Evolutionary conservation across 768 basidiomycete species (phyloP), one percentile per base, ranked within the genome.

Genomic region (Mycena alexandri): DNA sequence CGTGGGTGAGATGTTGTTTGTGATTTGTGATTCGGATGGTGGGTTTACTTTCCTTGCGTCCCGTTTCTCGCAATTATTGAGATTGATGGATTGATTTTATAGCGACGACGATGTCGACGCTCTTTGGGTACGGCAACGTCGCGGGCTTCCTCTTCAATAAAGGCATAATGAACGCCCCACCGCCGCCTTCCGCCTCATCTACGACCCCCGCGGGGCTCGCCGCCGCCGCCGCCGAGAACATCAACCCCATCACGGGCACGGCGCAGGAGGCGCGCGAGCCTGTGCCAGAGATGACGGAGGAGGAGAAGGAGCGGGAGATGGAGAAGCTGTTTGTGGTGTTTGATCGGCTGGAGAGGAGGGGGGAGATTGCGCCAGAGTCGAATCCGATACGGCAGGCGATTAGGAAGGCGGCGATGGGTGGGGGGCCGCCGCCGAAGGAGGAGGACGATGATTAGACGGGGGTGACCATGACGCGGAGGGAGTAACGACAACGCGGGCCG

Each of bases 141-240:
- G 95, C 96, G 0, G 98, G 98, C 0, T 93, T 95, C 84, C 84
- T 99, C 25, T 96, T 95, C 82, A 90, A 93, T 75, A 96, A 95
- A 75, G 96, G 95, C 17, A 85, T 99, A 72, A 84, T 93, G 74
- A 85, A 78, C 61, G 86, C 88, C 8, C 92, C 90, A 1, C 83
- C 84, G 29, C 75, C 74, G 21, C 73, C 75, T 17, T 70, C 69
- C 52, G 71, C 70, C 52, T 70, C 24, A 70, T 61, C 73, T 61
- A 75, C 82, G 0, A 71, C 78, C 13, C 76, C 80, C 24, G 75
- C 80, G 1, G 74, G 63, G 6, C 77, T 81, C 3, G 75, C 77
- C 10, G 78, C 81, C 25, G 71, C 79, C 2, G 72, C 73, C n/a
- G 79, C 80, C 19, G 78, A 82, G 29, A 78, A 83, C 8, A 92